These are phyloP conservation scores for Globisporangium lucens DNA, from an alignment of 352 stramenopile species.

Conservation along the genomic window DNA sequence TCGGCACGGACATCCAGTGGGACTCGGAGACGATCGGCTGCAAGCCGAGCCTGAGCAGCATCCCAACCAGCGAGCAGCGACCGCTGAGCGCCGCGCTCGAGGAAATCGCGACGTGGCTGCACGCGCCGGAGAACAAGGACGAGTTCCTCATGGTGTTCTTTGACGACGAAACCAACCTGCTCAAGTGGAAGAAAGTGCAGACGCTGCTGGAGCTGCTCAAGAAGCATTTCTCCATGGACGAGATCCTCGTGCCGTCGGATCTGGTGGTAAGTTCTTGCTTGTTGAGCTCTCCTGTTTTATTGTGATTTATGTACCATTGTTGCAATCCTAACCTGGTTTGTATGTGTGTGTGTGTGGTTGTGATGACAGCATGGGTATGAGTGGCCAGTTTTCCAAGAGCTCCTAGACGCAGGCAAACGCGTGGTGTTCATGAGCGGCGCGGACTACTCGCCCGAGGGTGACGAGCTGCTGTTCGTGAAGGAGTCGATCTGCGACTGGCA, in stretches of 20 bases:
- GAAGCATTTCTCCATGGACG: slow-evolving; percentile 46
- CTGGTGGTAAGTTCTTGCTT: slow-evolving; percentile 31
- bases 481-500: slow-evolving; percentile 74
- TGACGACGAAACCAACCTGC: slow-evolving; percentile 69
- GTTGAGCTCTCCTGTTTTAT: not conserved
- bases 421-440: slow-evolving; percentile 77
- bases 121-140: slow-evolving; percentile 44
- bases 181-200: slow-evolving; percentile 78
- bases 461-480: slow-evolving; percentile 80
- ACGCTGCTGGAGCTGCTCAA: slow-evolving; percentile 67
- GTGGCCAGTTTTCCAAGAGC: slow-evolving; percentile 68
- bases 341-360: not conserved
- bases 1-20: slow-evolving; percentile 60
- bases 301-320: not conserved
- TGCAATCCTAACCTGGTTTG: not conserved
- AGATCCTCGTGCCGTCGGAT: slow-evolving; percentile 68
- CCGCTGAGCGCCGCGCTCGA: slow-evolving; percentile 39
- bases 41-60: slow-evolving; percentile 67
- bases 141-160: slow-evolving; percentile 87
- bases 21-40: slow-evolving; percentile 69
- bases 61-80: slow-evolving; percentile 54
- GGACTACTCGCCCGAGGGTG: slow-evolving; percentile 58
- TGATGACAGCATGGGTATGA: slow-evolving; percentile 32
- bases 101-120: slow-evolving; percentile 58
- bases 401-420: slow-evolving; percentile 58